Evolutionary conservation across 768 basidiomycete species (phyloP), one percentile per base, ranked within the genome.

Genomic region (Infundibulicybe gibba): DNA sequence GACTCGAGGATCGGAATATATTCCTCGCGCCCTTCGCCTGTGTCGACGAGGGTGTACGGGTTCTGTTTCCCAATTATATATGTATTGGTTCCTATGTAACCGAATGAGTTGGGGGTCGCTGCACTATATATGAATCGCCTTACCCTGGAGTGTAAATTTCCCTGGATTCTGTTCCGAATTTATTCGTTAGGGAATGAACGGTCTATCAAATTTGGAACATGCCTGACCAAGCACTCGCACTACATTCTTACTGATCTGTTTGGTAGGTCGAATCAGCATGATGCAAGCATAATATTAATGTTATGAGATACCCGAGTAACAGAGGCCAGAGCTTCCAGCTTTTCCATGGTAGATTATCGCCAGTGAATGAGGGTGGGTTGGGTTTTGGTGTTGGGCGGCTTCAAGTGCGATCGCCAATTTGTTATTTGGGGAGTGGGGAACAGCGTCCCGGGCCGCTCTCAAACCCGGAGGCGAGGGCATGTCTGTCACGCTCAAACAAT

Each of bases 61-160:
- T 81, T 79, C 20, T 68, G 66, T 43, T 67, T 65, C 17, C 91
- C 91, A 39, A 94, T 55, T 51, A 97, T 71, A 59, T 95, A 97
- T 2, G 92, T 94, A 59, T 95, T 94, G 2, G 93, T 95, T 15
- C 92, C 90, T 90, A 45, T 39, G 21, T 15, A 14, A 4, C 8
- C 43, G 6, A 21, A 46, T 38, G 38, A 21, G 34, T 13, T 5
- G 19, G n/a, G 31, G 8, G 3, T 47, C n/a, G 38, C 13, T 31
- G 14, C 6, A 16, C 19, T 17, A 13, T 25, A 17, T 38, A 34
- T 17, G 38, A 13, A 33, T 45, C 44, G 43, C 25, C 8, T 25
- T 44, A 85, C 90, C 92, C 72, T 94, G 90, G 0, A 95, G 71
- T 0, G 91, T 93, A 61, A 90, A 93, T 55, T 87, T 84, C 3